These are phyloP conservation scores for Pleurotus citrinopileatus DNA, from an alignment of 768 basidiomycete genomes.

Conservation along the genomic window DNA sequence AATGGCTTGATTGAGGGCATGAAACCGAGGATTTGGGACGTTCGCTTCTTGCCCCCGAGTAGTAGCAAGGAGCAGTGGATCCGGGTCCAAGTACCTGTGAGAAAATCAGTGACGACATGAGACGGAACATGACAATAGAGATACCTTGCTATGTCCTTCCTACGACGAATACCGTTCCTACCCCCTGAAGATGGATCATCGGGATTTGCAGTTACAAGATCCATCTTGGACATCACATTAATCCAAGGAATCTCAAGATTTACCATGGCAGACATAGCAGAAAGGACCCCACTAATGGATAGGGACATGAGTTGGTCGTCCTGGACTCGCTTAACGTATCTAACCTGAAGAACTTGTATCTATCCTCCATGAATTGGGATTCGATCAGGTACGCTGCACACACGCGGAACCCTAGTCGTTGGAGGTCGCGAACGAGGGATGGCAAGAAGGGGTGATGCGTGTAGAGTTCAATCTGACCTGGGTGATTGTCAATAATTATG, in stretches of 20 bases:
- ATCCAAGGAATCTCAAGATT: slow-evolving; percentile 96
- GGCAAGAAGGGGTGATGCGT: slow-evolving; percentile 98
- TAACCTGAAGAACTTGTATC: slow-evolving; percentile 95
- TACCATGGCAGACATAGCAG: slow-evolving; percentile 99
- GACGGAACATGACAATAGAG: slow-evolving; percentile 14
- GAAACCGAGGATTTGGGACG: slow-evolving; percentile 74
- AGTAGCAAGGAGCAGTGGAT: slow-evolving; percentile 79
- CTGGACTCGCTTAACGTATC: not conserved
- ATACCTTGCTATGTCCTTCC: slow-evolving; percentile 83
- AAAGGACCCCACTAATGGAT: slow-evolving; percentile 76
- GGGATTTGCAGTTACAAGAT: slow-evolving; percentile 72
- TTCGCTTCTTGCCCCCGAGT: slow-evolving; percentile 57
- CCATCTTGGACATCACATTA: slow-evolving; percentile 99
- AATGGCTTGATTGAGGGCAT: slow-evolving; percentile 91
- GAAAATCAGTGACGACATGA: slow-evolving; percentile 8
- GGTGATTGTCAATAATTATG: slow-evolving; percentile 1
- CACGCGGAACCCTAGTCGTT: slow-evolving; percentile 77
- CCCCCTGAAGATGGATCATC: slow-evolving; percentile 55
- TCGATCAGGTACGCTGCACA: slow-evolving; percentile 93
- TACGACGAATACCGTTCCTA: slow-evolving; percentile 69
- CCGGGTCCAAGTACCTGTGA: slow-evolving; percentile 87
- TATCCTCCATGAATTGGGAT: slow-evolving; percentile 99
- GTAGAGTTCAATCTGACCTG: slow-evolving; percentile 97
- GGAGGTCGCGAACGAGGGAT: slow-evolving; percentile 73
- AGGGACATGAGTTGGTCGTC: not conserved